These are phyloP conservation scores for Trichoderma harzianum DNA, from an alignment of 2,329 filamentous ascomycete genomes.

Conservation along the genomic window DNA sequence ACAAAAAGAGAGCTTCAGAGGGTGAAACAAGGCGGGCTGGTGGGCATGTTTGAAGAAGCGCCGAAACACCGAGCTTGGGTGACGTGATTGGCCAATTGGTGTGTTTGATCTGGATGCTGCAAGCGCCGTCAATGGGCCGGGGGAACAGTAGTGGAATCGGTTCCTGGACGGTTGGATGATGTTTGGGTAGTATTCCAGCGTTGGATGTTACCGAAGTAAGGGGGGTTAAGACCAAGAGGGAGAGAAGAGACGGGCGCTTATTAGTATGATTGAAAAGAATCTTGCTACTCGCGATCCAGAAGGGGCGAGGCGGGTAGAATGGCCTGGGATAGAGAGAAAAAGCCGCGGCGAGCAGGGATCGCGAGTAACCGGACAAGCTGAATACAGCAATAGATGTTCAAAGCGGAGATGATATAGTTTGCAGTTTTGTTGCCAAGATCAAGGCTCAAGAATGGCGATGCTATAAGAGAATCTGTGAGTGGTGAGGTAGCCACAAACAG, in stretches of 20 bases:
- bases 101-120: constrained; percentile 3
- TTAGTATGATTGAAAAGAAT: constrained; percentile 11
- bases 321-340: background rate
- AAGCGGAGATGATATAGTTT: background rate
- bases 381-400: background rate
- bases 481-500: background rate
- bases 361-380: background rate
- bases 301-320: background rate
- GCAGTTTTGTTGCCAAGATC: background rate
- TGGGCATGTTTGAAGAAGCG: constrained; percentile 21
- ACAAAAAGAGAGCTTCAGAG: constrained; percentile 1
- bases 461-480: background rate
- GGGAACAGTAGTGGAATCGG: background rate
- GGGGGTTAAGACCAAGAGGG: background rate
- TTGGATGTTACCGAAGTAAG: background rate
- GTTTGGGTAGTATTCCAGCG: constrained; percentile 10
- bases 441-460: background rate
- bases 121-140: constrained; percentile 18
- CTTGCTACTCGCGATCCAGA: background rate
- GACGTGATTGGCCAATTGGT: constrained; percentile 18
- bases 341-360: constrained; percentile 10
- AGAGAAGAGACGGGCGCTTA: constrained; percentile 11
- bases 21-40: constrained; percentile 19
- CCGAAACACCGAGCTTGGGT: constrained; percentile 15
- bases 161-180: constrained; percentile 11